These are phyloP conservation scores for Porcisia deanei DNA, from an alignment of 208 protist species.

Conservation along the genomic window DNA sequence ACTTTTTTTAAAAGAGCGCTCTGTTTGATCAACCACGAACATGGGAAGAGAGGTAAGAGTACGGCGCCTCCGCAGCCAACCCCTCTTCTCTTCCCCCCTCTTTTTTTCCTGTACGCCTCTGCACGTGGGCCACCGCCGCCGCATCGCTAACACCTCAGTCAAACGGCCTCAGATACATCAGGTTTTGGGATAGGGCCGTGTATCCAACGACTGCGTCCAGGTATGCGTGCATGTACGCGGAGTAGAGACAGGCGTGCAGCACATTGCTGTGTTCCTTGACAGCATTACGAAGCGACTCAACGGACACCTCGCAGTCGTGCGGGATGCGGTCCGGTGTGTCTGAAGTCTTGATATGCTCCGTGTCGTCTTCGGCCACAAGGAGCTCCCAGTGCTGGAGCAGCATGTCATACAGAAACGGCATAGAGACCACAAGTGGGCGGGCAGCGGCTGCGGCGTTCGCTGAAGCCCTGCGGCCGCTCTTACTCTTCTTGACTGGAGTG, in stretches of 20 bases:
- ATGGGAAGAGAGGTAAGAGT: neutral
- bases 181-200: conserved; percentile 64
- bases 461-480: neutral
- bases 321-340: neutral
- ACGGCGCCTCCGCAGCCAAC: neutral
- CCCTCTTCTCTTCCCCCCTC: neutral
- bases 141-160: neutral
- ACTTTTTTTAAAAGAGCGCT: too few relatives aligned
- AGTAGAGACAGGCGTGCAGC: conserved; percentile 41
- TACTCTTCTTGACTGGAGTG: conserved; percentile 32
- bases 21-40: neutral
- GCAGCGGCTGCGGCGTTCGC: conserved; percentile 17
- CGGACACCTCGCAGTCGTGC: neutral
- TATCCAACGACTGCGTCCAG: conserved; percentile 68
- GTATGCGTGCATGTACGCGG: conserved; percentile 67
- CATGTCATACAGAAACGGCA: conserved; percentile 29
- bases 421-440: neutral
- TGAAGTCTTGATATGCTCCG: neutral
- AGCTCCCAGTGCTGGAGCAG: conserved; percentile 32
- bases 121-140: neutral
- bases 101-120: neutral
- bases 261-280: conserved; percentile 36
- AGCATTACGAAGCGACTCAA: conserved; percentile 22
- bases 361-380: conserved; percentile 11
- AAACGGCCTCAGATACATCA: conserved; percentile 37